These are phyloP conservation scores for Chlorella ohadii DNA, from an alignment of 139 green algal genomes.

Conservation along the genomic window DNA sequence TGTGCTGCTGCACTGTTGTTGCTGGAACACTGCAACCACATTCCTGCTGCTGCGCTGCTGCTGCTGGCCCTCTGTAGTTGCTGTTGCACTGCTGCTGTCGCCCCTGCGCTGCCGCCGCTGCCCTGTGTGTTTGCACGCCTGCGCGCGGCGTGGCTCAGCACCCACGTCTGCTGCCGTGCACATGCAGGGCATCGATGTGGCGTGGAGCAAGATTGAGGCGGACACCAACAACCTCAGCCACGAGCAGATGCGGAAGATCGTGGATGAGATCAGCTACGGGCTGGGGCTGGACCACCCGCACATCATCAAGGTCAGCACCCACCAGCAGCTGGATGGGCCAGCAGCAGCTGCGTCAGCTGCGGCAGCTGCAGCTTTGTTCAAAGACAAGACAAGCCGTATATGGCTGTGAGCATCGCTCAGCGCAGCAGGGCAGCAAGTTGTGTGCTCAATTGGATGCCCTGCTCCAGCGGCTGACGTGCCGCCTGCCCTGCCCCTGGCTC, in stretches of 20 bases:
- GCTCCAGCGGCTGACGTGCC: neutral
- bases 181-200: constrained; percentile 83
- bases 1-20: too few relatives aligned
- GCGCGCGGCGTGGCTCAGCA: too few relatives aligned
- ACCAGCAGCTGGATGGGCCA: neutral
- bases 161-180: too few relatives aligned
- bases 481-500: neutral
- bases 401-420: neutral
- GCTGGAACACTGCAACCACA: too few relatives aligned
- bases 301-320: constrained; percentile 77
- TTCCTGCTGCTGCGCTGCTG: too few relatives aligned
- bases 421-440: too few relatives aligned
- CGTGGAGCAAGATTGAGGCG: constrained; percentile 89
- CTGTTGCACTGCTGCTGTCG: too few relatives aligned
- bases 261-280: constrained; percentile 81
- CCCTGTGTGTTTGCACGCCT: too few relatives aligned
- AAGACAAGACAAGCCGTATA: too few relatives aligned
- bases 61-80: too few relatives aligned
- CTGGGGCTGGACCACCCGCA: constrained; percentile 89
- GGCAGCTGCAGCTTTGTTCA: neutral
- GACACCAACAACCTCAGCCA: constrained; percentile 62
- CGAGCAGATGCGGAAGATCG: constrained; percentile 73
- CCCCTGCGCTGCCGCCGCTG: too few relatives aligned
- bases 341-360: constrained; percentile 46
- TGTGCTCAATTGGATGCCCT: neutral